These are phyloP conservation scores for Penicillium canariense DNA, from an alignment of 495 filamentous ascomycete species.

Conservation along the genomic window DNA sequence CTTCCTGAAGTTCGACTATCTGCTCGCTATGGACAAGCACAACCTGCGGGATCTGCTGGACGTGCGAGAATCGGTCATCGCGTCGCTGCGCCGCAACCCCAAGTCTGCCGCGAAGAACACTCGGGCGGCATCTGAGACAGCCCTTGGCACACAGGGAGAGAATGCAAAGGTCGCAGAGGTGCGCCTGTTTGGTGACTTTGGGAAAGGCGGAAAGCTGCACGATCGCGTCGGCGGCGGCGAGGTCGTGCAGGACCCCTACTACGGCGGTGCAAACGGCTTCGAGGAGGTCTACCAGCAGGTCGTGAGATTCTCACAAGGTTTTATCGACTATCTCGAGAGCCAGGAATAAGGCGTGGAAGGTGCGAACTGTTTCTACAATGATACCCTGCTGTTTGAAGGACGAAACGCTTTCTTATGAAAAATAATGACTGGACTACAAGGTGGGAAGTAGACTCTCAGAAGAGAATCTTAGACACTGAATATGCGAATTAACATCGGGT, in stretches of 20 bases:
- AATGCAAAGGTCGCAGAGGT: constrained; percentile 51
- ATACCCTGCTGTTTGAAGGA: constrained; percentile 12
- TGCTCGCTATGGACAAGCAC: constrained; percentile 90
- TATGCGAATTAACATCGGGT: not conserved
- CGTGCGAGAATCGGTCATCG: constrained; percentile 50
- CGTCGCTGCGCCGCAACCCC: constrained; percentile 41
- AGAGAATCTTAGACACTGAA: too few relatives aligned
- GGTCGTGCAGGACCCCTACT: constrained; percentile 88
- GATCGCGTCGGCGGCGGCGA: constrained; percentile 71
- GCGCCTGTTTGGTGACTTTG: constrained; percentile 84
- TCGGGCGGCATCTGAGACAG: constrained; percentile 26
- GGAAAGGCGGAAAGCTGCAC: constrained; percentile 61
- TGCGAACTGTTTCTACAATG: not conserved
- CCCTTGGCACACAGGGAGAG: constrained; percentile 30
- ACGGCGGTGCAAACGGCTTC: constrained; percentile 80
- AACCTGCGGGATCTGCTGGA: constrained; percentile 72
- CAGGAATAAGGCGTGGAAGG: not conserved
- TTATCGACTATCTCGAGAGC: constrained; percentile 53
- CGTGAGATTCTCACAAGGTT: constrained; percentile 72
- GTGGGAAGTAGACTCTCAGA: not conserved
- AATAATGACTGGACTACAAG: not conserved
- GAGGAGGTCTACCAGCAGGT: constrained; percentile 83
- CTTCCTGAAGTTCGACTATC: constrained; percentile 84
- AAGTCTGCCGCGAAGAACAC: constrained; percentile 27
- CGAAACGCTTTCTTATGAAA: not conserved